These are phyloP conservation scores for Scenedesmus sp. DNA, from an alignment of 163 green algal species.

Conservation along the genomic window DNA sequence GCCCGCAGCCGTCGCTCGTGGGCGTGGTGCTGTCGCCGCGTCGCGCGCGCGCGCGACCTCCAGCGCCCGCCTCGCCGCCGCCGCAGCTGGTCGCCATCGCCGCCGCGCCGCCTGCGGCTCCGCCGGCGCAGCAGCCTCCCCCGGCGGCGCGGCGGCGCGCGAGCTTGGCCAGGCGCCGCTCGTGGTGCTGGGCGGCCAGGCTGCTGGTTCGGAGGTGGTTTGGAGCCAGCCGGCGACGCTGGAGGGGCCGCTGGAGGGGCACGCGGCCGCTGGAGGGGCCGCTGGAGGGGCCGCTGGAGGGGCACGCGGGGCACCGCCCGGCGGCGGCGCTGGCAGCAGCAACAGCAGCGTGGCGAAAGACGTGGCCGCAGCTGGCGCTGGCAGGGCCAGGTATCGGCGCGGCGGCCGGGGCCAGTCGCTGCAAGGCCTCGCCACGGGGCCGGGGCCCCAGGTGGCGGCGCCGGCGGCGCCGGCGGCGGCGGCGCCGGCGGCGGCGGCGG, in stretches of 20 bases:
- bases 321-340: not conserved
- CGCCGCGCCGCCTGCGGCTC: no score
- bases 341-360: no score
- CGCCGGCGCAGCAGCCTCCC: not conserved
- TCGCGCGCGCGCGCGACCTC: no score
- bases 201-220: not conserved
- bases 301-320: not conserved
- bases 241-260: not conserved
- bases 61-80: no score
- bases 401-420: not conserved
- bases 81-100: no score
- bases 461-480: not conserved
- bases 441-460: not conserved
- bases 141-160: not conserved
- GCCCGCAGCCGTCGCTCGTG: not conserved
- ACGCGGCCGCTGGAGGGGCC: not conserved
- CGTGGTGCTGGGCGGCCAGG: conserved; percentile 4
- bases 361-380: not conserved
- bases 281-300: not conserved
- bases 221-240: conserved; percentile 3
- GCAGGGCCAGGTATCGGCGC: no score
- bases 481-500: not conserved
- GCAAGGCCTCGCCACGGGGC: not conserved
- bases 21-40: no score
- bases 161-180: conserved; percentile 11